A percentile compares a stretch with the other conserved stretches of the same genome.
Evolutionary conservation across 371 early-diverging fungal genomes (phyloP).

Genomic region (Mucor sp.): DNA sequence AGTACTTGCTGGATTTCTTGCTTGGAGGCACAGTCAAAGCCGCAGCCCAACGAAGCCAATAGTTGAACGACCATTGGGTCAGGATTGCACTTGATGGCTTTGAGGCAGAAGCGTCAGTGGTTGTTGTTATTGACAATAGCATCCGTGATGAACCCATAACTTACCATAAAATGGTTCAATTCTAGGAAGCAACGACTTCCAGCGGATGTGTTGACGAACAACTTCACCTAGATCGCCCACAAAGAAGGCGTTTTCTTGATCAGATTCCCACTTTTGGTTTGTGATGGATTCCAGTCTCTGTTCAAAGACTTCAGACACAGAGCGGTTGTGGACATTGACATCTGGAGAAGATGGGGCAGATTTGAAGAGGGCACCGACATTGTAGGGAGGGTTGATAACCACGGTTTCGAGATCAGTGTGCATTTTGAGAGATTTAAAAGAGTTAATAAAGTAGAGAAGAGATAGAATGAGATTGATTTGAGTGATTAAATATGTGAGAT

Average conservation of each 20-base stretch:
- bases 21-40: slow-evolving; percentile 94
- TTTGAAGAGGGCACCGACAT: slow-evolving; percentile 12
- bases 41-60: slow-evolving; percentile 83
- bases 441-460: not conserved
- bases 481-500: not conserved
- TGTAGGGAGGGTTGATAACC: slow-evolving; percentile 28
- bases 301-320: slow-evolving; percentile 37
- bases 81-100: slow-evolving; percentile 96
- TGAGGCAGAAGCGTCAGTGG: not conserved
- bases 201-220: slow-evolving; percentile 81
- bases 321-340: slow-evolving; percentile 29
- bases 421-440: slow-evolving; percentile 18
- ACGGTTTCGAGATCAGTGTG: slow-evolving; percentile 42
- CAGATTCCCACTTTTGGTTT: slow-evolving; percentile 53
- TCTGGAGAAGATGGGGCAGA: slow-evolving; percentile 17
- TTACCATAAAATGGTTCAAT: slow-evolving; percentile 94
- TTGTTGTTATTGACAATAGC: not conserved
- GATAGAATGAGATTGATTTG: not conserved
- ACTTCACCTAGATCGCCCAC: slow-evolving; percentile 92
- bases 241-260: slow-evolving; percentile 90
- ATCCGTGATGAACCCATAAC: slow-evolving; percentile 8
- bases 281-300: slow-evolving; percentile 43
- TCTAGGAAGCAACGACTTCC: slow-evolving; percentile 82
- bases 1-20: slow-evolving; percentile 88
- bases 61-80: slow-evolving; percentile 85